Base-by-base conservation (phyloP, 2,329 filamentous ascomycete genomes). In the Chaetomiaceae sp. region DNA sequence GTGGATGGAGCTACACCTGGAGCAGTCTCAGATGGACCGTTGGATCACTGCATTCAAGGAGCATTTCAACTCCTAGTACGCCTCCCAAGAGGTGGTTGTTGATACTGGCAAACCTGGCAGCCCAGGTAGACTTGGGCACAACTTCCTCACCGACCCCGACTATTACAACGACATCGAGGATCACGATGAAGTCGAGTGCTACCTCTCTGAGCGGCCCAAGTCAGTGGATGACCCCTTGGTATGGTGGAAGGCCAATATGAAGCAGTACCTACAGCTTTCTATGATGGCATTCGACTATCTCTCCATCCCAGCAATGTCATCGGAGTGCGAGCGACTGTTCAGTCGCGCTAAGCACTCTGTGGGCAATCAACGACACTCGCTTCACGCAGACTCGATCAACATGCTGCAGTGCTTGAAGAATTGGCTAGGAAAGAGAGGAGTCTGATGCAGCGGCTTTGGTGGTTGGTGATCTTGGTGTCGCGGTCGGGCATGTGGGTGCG, bases 211-310 rank as follows among this genome's bases (percentile, higher is more conserved):
- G 33, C 13, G n/a, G 33, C 33, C 33, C 3, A 35, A 8, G 33
- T 2, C 4, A 17, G 33, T 35, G 33, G 33, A 35, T 35, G 16
- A 35, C 14, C 33, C 33, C 4, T 17, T n/a, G n/a, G 33, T 8
- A 5, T 35, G 33, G 33, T 35, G 33, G 33, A 35, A 4, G 33
- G 13, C 33, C 33, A 35, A 35, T 17, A 17, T 7, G 3, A 35
- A 5, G 33, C 33, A 35, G 2, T 35, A 35, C 12, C 33, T n/a
- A 35, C 33, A 8, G 33, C 33, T 35, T 8, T 61, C n/a, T 48
- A 47, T 12, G 27, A 40, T 23, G 20, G 20, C 19, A 5, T 40
- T 40, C 20, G 38, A 23, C 14, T 40, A 23, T 23, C 33, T 38
- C 30, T 13, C 21, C n/a, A 27, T 30, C 31, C 38, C 20, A 40